phyloP scores from a whole-genome alignment of 2,329 filamentous ascomycete genomes.

The Monosporascus sp. region DNA sequence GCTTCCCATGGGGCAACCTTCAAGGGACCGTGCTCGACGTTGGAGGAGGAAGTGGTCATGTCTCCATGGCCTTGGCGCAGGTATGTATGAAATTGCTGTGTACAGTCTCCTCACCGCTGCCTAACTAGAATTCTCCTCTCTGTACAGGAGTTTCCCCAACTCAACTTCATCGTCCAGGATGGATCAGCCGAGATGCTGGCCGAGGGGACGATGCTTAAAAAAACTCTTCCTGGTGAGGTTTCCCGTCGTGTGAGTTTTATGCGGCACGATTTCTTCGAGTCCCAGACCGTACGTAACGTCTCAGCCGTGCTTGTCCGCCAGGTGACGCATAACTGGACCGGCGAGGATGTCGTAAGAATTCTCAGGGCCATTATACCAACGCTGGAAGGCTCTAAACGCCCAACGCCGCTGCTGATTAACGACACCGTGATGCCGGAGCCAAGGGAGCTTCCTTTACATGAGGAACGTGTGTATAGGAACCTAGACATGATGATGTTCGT shows the following conservation, averaged over 20 bases:
- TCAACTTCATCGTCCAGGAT: slow-evolving; percentile 22
- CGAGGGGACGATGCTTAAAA: slow-evolving; percentile 8
- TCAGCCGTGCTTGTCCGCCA: slow-evolving; percentile 21
- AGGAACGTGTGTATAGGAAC: too few relatives aligned
- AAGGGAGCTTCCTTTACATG: too few relatives aligned
- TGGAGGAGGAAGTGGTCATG: too few relatives aligned
- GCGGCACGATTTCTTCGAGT: slow-evolving; percentile 21
- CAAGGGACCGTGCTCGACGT: too few relatives aligned
- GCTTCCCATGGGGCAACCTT: too few relatives aligned
- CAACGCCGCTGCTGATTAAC: slow-evolving; percentile 8
- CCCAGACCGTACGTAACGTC: slow-evolving; percentile 14
- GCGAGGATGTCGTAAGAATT: slow-evolving; percentile 7
- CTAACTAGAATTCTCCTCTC: too few relatives aligned
- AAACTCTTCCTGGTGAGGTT: slow-evolving; percentile 4
- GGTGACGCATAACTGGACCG: slow-evolving; percentile 12
- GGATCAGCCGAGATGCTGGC: slow-evolving; percentile 12
- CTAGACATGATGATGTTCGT: too few relatives aligned
- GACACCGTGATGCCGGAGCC: slow-evolving; percentile 1
- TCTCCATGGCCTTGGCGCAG: too few relatives aligned
- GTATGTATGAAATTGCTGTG: too few relatives aligned
- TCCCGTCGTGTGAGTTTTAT: slow-evolving; percentile 11
- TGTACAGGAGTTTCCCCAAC: too few relatives aligned
- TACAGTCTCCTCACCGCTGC: too few relatives aligned
- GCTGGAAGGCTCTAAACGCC: slow-evolving; percentile 1
- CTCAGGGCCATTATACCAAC: slow-evolving; percentile 4